Base-by-base conservation (phyloP, 2,329 filamentous ascomycete genomes). In the Apiospora arundinis region DNA sequence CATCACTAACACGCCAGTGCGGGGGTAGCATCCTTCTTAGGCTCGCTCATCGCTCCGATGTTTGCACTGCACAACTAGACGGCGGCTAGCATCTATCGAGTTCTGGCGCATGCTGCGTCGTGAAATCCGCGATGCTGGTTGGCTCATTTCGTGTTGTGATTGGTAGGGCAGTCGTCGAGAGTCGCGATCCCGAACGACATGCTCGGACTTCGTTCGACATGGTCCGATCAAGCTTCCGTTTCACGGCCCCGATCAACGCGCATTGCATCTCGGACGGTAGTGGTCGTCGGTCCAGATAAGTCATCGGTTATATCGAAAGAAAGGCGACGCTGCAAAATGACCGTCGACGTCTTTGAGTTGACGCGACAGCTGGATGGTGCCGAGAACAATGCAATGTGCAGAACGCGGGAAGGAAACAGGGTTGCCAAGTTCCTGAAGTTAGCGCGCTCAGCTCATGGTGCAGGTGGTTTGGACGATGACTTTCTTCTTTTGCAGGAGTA, bases 1-100 rank as follows among this genome's bases (percentile, higher is more conserved):
- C 56, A 60, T 60, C 28, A 60, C 16, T 21, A 7, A 60, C 25
- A 60, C 52, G 52, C 52, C 52, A 60, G 21, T 60, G 52, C 52
- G 52, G 52, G 52, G 52, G 28, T n/a, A 28, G 11, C 16, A 60
- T 11, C 7, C 8, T 16, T 16, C 52, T 52, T 52, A 16, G 23
- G 12, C 23, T n/a, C 52, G 49, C 52, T 32, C 52, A 7, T 60
- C 28, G 52, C 52, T 28, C 52, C 3, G 5, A n/a, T n/a, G 46
- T 21, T 1, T 18, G 11, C 14, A 56, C 25, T 32, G 49, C n/a
- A n/a, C n/a, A n/a, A n/a, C n/a, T 56, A 56, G 25, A 56, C 12
- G 7, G 25, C 6, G 25, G 8, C 49, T 21, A 21, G 49, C 4
- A 56, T 7, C 49, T 21, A 32, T 32, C 49, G n/a, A 2, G 18